phyloP scores from a whole-genome alignment of 257 asterid species.

The Lantana camara region DNA sequence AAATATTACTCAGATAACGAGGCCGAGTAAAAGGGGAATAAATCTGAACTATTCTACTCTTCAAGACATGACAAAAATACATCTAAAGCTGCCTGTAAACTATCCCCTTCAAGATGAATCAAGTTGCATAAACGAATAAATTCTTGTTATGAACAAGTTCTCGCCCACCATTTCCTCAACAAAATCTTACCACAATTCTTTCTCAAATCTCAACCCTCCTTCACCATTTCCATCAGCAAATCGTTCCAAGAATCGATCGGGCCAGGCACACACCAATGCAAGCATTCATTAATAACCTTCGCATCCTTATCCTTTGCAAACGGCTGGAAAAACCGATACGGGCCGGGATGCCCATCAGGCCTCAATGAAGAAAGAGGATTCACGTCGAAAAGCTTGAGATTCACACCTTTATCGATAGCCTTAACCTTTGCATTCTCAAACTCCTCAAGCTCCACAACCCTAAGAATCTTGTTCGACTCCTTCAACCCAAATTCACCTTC shows the following conservation, averaged over 20 bases:
- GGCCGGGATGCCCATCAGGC: conserved; percentile 85
- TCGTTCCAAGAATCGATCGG: conserved; percentile 87
- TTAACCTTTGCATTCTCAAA: conserved; percentile 42
- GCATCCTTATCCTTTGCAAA: conserved; percentile 45
- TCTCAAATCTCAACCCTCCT: conserved; percentile 1
- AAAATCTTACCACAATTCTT: no score
- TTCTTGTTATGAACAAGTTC: no score
- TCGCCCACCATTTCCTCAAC: no score
- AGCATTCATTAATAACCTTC: conserved; percentile 57
- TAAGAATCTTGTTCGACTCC: conserved; percentile 43
- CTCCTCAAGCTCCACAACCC: conserved; percentile 51
- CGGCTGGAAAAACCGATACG: conserved; percentile 60
- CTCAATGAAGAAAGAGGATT: conserved; percentile 55
- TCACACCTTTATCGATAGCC: conserved; percentile 56
- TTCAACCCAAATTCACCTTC: conserved; percentile 55
- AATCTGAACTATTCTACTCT: not conserved
- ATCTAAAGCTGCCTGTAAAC: no score
- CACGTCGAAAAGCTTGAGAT: conserved; percentile 65
- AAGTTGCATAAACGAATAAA: not conserved
- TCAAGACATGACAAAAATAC: not conserved
- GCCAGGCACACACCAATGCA: conserved; percentile 93
- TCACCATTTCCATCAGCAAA: conserved; percentile 60
- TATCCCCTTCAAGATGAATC: not conserved
- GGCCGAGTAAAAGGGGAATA: no score
- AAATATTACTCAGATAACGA: conserved; percentile 3